Evolutionary conservation across 352 stramenopile species (phyloP).

Genomic region (Phytophthora crassamura): DNA sequence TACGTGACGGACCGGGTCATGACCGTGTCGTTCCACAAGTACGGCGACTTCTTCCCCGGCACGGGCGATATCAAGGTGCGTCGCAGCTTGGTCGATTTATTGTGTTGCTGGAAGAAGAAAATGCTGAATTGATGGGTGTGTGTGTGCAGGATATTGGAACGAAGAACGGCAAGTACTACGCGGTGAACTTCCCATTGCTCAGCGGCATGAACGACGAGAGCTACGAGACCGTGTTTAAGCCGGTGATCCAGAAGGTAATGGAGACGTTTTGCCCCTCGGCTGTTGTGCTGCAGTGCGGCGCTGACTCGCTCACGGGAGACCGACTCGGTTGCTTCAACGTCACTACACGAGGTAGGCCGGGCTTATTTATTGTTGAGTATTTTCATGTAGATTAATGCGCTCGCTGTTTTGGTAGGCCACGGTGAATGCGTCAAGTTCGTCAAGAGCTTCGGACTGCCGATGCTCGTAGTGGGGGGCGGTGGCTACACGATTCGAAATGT

Average conservation of each 20-base stretch:
- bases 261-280: slow-evolving; percentile 90
- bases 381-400: not conserved
- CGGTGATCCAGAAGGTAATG: slow-evolving; percentile 95
- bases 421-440: slow-evolving; percentile 85
- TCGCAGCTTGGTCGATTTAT: not conserved
- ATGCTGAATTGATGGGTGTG: not conserved
- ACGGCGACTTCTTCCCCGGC: slow-evolving; percentile 98
- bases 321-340: slow-evolving; percentile 98
- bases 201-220: slow-evolving; percentile 96
- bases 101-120: slow-evolving; percentile 1
- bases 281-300: slow-evolving; percentile 98
- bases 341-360: slow-evolving; percentile 71
- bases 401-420: slow-evolving; percentile 49
- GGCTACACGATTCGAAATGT: slow-evolving; percentile 92
- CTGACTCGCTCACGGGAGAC: slow-evolving; percentile 97
- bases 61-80: slow-evolving; percentile 92
- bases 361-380: not conserved
- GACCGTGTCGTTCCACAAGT: slow-evolving; percentile 99
- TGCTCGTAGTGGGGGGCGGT: slow-evolving; percentile 83
- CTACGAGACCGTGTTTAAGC: slow-evolving; percentile 98
- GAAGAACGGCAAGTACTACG: slow-evolving; percentile 95
- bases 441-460: slow-evolving; percentile 88
- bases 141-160: slow-evolving; percentile 91
- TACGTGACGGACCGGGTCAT: slow-evolving; percentile 98
- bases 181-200: slow-evolving; percentile 97